Evolutionary conservation across 352 stramenopile genomes (phyloP).

Genomic region (Pythium brachiatum): DNA sequence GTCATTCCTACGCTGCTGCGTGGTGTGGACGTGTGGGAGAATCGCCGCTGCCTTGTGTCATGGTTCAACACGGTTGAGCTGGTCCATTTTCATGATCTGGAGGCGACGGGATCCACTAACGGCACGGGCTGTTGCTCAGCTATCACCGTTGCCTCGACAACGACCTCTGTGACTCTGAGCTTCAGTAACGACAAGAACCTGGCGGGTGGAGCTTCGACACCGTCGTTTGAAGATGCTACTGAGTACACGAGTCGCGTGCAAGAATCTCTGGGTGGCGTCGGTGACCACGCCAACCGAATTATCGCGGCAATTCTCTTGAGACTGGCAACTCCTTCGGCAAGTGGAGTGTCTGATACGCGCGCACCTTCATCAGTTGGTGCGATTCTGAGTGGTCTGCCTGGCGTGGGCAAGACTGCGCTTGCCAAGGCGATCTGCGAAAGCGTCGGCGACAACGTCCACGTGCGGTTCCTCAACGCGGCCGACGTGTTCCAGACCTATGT

Average conservation of each 20-base stretch:
- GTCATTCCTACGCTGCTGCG: constrained; percentile 36
- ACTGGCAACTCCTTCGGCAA: constrained; percentile 3
- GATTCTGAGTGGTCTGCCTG: constrained; percentile 65
- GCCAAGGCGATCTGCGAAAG: constrained; percentile 39
- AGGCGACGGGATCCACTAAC: constrained; percentile 12
- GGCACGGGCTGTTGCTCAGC: constrained; percentile 39
- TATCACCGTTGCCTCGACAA: constrained; percentile 27
- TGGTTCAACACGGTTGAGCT: constrained; percentile 49
- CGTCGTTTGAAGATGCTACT: constrained; percentile 26
- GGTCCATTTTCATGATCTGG: constrained; percentile 32
- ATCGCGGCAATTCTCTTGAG: constrained; percentile 40
- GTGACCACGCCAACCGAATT: constrained; percentile 34
- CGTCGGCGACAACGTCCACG: constrained; percentile 33
- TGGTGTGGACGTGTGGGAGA: constrained; percentile 41
- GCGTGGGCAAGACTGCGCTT: constrained; percentile 70
- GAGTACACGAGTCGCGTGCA: constrained; percentile 34
- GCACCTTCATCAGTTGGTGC: constrained; percentile 35
- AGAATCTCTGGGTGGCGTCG: constrained; percentile 38
- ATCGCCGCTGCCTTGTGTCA: constrained; percentile 26
- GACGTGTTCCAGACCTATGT: constrained; percentile 94
- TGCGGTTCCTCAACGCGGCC: constrained; percentile 70
- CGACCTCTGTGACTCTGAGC: constrained; percentile 29
- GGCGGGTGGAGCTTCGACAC: too few species aligned
- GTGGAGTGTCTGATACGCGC: neutral
- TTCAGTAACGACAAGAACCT: constrained; percentile 24